A percentile compares a stretch with the other conserved stretches of the same genome.
phyloP scores from a whole-genome alignment of 1,284 basidiomycete genomes.

The Moniliophthora roreri region DNA sequence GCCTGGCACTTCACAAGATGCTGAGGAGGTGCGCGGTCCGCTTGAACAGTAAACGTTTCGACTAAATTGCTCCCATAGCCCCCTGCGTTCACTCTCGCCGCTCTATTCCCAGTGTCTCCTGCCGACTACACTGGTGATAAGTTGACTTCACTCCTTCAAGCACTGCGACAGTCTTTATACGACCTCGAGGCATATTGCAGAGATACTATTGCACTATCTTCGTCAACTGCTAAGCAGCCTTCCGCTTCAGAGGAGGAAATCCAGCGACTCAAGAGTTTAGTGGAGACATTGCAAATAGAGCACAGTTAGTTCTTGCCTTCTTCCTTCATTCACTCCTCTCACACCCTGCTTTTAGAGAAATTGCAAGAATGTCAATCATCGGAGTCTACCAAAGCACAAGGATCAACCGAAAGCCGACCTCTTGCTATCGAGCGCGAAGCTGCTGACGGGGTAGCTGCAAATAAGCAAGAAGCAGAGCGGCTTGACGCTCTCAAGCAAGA shows the following conservation, averaged over 20 bases:
- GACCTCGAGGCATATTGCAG: conserved; percentile 10
- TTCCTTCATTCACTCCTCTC: conserved; percentile 6
- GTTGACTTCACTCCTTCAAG: conserved; percentile 45
- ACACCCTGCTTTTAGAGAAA: conserved; percentile 35
- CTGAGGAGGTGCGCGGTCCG: conserved; percentile 42
- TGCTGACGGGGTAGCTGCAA: too few relatives aligned
- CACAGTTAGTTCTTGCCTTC: conserved; percentile 43
- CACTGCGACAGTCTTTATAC: conserved; percentile 39
- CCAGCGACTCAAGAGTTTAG: conserved; percentile 44
- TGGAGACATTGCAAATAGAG: conserved; percentile 51
- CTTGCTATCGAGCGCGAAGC: too few relatives aligned
- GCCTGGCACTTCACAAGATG: conserved; percentile 30
- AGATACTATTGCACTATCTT: conserved; percentile 15
- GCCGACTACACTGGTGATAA: conserved; percentile 52
- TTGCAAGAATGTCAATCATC: conserved; percentile 35
- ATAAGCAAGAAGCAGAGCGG: conserved; percentile 40
- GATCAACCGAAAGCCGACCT: too few relatives aligned
- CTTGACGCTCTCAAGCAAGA: conserved; percentile 50
- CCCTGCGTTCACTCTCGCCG: conserved; percentile 41
- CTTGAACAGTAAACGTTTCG: conserved; percentile 9
- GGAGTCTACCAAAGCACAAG: too few relatives aligned
- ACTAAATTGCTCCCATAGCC: conserved; percentile 33
- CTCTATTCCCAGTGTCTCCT: conserved; percentile 62
- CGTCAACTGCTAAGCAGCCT: conserved; percentile 22
- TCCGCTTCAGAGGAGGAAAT: conserved; percentile 35